A percentile compares a stretch with the other conserved stretches of the same genome.
phyloP scores from a whole-genome alignment of 2,329 filamentous ascomycete species.

The Colletotrichum sp. region DNA sequence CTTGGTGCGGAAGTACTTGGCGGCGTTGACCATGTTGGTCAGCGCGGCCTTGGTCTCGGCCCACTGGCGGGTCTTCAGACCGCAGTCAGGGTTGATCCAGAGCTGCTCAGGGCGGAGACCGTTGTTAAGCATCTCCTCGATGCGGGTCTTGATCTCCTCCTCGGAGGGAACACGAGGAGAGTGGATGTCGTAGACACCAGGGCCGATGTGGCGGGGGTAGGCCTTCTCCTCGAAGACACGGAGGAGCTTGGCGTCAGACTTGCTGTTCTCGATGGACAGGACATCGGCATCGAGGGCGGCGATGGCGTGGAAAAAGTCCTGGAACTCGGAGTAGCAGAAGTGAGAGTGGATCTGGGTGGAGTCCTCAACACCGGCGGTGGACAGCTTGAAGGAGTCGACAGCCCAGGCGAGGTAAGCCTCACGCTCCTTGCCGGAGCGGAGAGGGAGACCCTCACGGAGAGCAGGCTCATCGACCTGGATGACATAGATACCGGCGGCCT shows the following conservation, averaged over 20 bases:
- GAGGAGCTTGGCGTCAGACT: constrained; percentile 98
- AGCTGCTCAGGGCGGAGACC: constrained; percentile 93
- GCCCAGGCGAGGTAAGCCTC: constrained; percentile 98
- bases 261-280: constrained; percentile 99
- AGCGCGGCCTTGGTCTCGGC: constrained; percentile 97
- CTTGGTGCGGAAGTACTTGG: constrained; percentile 95
- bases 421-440: constrained; percentile 91
- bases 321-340: constrained; percentile 99
- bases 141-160: constrained; percentile 97
- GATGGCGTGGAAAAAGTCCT: constrained; percentile 99
- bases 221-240: constrained; percentile 97
- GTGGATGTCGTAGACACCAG: constrained; percentile 99
- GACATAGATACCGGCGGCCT: constrained; percentile 94
- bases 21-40: constrained; percentile 96
- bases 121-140: constrained; percentile 97
- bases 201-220: constrained; percentile 97
- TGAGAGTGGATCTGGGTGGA: constrained; percentile 99
- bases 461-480: constrained; percentile 99
- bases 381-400: constrained; percentile 96
- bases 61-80: constrained; percentile 99
- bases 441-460: constrained; percentile 98
- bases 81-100: constrained; percentile 99
- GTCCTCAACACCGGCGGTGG: constrained; percentile 91
- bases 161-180: constrained; percentile 95
- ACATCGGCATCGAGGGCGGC: constrained; percentile 97